Evolutionary conservation across 306 rosid species (phyloP), one percentile per base, ranked within the genome.

Genomic region (Vigna hirtella): DNA sequence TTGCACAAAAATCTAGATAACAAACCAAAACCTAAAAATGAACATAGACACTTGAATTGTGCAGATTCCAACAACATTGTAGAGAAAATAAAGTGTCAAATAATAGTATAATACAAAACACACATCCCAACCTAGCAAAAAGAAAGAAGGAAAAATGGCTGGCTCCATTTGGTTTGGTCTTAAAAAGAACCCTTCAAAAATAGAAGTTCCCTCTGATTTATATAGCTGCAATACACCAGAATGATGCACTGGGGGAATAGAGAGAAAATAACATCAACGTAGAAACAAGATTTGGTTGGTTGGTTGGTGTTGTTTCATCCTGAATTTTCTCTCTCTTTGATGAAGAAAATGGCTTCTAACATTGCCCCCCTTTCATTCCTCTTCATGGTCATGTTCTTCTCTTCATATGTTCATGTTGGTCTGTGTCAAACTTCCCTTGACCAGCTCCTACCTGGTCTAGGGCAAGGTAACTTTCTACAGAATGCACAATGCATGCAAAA

Each of bases 401-500:
- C 72, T 52, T 69, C 83, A 68, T 59, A 3, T 43, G 4, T 80
- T 45, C 20, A 85, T 6, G 20, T 36, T 42, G 82, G 73, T 34
- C 56, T 48, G 32, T 65, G 72, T 2, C 36, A 67, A 1, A 12
- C 8, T 42, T 5, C 15, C 9, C 53, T 76, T 6, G 69, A 75
- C 3, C 66, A 50, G 1, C 55, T 79, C 26, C 26, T 76, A 2
- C 53, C 69, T 9, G 36, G 73, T 42, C 15, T 61, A 8, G 66
- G 2, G 40, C 3, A 14, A 5, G 6, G 22, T 22, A 2, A 2
- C 6, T 12, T 12, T 11, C 3, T 70, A 15, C 43, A 20, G 15
- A 77, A 47, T 20, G 45, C 72, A 73, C 32, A 81, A 42, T 93
- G 97, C 90, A 18, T 93, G 82, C 76, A 79, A 50, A 84, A 83